Percentiles rank a stretch among this genome's conserved stretches.
Conservation (phyloP, 2,329 filamentous ascomycete species). For the Arachnomyces sp. region DNA sequence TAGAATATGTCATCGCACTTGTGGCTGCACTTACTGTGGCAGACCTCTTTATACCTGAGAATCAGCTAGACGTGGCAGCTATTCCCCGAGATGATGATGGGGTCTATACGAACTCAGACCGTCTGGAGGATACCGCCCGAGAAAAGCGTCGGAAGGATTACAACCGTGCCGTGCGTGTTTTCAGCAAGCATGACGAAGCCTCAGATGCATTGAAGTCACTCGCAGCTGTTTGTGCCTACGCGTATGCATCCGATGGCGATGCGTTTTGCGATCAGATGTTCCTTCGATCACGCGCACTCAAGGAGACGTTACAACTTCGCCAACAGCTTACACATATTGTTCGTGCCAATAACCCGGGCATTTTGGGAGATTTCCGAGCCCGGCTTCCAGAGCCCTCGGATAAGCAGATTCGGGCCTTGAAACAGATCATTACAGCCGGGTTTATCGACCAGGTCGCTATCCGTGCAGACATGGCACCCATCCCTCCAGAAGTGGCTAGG, state of each 20-base stretch:
- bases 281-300: slow-evolving; percentile 77
- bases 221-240: slow-evolving; percentile 80
- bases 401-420: slow-evolving; percentile 69
- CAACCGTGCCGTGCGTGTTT: slow-evolving; percentile 67
- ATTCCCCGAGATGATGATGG: slow-evolving; percentile 35
- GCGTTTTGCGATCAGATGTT: slow-evolving; percentile 76
- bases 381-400: slow-evolving; percentile 54
- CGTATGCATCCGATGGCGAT: slow-evolving; percentile 59
- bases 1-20: slow-evolving; percentile 78
- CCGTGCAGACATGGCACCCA: slow-evolving; percentile 75
- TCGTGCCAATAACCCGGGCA: slow-evolving; percentile 58
- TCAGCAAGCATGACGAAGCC: slow-evolving; percentile 71
- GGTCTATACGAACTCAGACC: slow-evolving; percentile 56
- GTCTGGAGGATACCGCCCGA: slow-evolving; percentile 62
- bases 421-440: slow-evolving; percentile 84
- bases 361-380: slow-evolving; percentile 33
- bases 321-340: slow-evolving; percentile 76
- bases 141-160: slow-evolving; percentile 58
- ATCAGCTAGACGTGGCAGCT: slow-evolving; percentile 59
- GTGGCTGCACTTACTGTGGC: slow-evolving; percentile 83
- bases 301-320: slow-evolving; percentile 76
- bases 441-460: slow-evolving; percentile 95
- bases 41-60: slow-evolving; percentile 79
- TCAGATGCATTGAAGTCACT: slow-evolving; percentile 88
- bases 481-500: slow-evolving; percentile 57